Evolutionary conservation across 2,329 filamentous ascomycete species (phyloP).

Genomic region (Xylaria arbuscula): DNA sequence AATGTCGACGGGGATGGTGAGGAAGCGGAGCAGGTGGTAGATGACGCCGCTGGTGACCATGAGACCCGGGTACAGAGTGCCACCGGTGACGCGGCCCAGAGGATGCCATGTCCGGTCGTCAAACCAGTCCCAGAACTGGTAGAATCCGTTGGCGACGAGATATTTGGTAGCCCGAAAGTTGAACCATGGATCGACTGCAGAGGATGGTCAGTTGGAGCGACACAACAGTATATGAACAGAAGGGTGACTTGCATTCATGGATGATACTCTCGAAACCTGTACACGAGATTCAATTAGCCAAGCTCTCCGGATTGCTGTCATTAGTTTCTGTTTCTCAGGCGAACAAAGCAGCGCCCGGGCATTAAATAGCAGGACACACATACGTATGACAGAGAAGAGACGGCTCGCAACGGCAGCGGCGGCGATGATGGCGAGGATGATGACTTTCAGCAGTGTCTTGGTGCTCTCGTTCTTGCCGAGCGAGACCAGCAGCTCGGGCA

Average conservation of each 20-base stretch:
- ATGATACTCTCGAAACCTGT: constrained; percentile 98
- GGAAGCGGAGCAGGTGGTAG: constrained; percentile 89
- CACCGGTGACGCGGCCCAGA: constrained; percentile 95
- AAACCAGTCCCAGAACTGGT: constrained; percentile 99
- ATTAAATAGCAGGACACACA: constrained; percentile 49
- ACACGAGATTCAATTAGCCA: constrained; percentile 29
- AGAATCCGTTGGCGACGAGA: constrained; percentile 95
- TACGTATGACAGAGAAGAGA: constrained; percentile 98
- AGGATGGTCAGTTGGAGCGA: constrained; percentile 30
- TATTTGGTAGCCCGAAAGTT: constrained; percentile 99
- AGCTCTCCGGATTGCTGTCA: neutral
- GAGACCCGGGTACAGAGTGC: constrained; percentile 96
- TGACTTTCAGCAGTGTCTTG: constrained; percentile 84
- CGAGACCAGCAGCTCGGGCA: constrained; percentile 64
- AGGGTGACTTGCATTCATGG: constrained; percentile 86
- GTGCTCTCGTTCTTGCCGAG: constrained; percentile 85
- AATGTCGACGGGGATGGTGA: constrained; percentile 95
- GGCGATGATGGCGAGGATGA: constrained; percentile 92
- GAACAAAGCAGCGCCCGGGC: neutral
- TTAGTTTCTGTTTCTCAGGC: neutral
- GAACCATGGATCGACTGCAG: constrained; percentile 97
- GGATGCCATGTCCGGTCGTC: constrained; percentile 99
- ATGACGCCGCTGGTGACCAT: constrained; percentile 99
- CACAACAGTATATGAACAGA: neutral
- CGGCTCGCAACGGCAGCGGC: constrained; percentile 91